These are phyloP conservation scores for Fusarium sacchari DNA, from an alignment of 2,329 filamentous ascomycete genomes.

Conservation along the genomic window DNA sequence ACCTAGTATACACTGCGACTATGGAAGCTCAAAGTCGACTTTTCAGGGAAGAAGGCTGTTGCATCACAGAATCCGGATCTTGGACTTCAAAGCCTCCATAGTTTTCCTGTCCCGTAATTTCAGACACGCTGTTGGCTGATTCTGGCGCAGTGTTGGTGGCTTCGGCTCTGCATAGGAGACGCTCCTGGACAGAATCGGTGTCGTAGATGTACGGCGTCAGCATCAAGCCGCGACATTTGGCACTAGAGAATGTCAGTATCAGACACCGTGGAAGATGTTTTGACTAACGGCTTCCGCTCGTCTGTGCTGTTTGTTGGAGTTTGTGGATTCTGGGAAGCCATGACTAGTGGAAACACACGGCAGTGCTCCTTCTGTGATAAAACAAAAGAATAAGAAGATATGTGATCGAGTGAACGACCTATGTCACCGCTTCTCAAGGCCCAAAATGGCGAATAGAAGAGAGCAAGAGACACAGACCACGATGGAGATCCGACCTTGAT, in stretches of 20 bases:
- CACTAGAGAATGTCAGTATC: background rate
- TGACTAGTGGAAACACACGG: background rate
- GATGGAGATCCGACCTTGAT: background rate
- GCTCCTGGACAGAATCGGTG: slow-evolving; percentile 1
- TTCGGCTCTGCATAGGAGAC: background rate
- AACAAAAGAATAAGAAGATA: background rate
- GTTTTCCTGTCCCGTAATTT: rapidly evolving
- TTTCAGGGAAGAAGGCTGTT: background rate
- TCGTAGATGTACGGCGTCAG: slow-evolving; percentile 11
- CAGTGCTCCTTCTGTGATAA: background rate
- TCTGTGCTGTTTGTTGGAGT: too few species aligned
- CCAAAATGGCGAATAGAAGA: slow-evolving; percentile 12
- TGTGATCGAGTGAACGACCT: background rate
- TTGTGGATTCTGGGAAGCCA: background rate
- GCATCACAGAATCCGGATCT: background rate
- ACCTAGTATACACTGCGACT: background rate
- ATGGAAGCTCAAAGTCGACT: background rate
- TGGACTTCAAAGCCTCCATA: background rate
- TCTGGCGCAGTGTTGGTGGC: background rate
- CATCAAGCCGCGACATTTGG: background rate
- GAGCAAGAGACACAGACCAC: background rate
- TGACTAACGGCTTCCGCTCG: slow-evolving; percentile 1
- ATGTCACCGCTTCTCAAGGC: background rate
- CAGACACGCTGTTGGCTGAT: background rate
- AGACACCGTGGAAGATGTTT: rapidly evolving